Percentiles rank a stretch among this genome's conserved stretches.
These are phyloP conservation scores for Pilatotrama ljubarskyi DNA, from an alignment of 768 basidiomycete species.

Conservation along the genomic window DNA sequence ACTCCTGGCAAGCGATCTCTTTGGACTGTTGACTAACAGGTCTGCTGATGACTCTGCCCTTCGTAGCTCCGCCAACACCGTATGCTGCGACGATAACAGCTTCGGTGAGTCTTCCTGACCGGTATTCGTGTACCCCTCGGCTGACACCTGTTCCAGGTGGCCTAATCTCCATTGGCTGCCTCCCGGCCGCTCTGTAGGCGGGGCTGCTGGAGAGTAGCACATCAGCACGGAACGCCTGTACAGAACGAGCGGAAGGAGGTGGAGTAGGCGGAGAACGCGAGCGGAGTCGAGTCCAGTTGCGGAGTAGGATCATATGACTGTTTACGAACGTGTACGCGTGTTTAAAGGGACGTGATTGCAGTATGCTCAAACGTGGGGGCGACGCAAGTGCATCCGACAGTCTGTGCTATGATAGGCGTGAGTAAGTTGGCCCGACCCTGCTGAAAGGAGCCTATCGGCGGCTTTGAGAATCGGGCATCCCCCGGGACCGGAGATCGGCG, in stretches of 20 bases:
- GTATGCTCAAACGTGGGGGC: not conserved
- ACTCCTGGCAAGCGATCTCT: not conserved
- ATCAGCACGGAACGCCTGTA: not conserved
- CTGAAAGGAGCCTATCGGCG: not conserved
- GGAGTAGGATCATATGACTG: not conserved
- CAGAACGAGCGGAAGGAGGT: not conserved
- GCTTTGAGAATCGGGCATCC: not conserved
- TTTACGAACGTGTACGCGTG: not conserved
- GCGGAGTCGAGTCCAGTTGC: not conserved
- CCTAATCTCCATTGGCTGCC: slow-evolving; percentile 1
- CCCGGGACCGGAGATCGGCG: too few species aligned
- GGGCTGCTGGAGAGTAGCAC: not conserved
- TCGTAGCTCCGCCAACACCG: slow-evolving; percentile 3
- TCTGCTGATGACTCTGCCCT: too few species aligned
- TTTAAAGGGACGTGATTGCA: not conserved
- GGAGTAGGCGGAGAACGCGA: not conserved
- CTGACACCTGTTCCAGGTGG: not conserved
- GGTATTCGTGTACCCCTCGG: not conserved
- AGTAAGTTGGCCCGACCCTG: not conserved
- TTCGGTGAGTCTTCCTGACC: not conserved
- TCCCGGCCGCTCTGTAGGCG: not conserved
- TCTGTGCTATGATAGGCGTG: not conserved
- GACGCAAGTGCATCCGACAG: not conserved
- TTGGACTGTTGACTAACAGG: not conserved
- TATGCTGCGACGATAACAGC: slow-evolving; percentile 13